These are phyloP conservation scores for Candida taoyuanica DNA, from an alignment of 805 yeast genomes.

Conservation along the genomic window DNA sequence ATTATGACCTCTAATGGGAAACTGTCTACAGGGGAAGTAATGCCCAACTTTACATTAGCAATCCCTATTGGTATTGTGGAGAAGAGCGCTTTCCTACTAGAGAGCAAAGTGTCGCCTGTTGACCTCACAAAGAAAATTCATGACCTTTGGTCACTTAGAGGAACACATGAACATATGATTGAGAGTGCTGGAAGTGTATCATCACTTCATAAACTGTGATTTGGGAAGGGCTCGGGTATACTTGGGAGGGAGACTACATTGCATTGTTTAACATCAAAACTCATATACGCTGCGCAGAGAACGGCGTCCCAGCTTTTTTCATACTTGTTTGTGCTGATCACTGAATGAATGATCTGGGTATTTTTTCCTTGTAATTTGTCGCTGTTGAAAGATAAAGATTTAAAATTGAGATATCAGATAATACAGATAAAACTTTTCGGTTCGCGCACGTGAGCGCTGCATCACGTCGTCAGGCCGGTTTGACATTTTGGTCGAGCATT, in stretches of 20 bases:
- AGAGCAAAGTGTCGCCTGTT: slow-evolving; percentile 9
- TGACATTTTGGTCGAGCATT: not conserved
- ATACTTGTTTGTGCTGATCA: too few relatives aligned
- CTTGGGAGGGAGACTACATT: too few relatives aligned
- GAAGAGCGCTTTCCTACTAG: slow-evolving; percentile 18
- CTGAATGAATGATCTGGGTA: too few relatives aligned
- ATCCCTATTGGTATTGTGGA: slow-evolving; percentile 25
- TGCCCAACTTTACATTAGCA: slow-evolving; percentile 26
- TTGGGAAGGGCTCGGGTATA: too few relatives aligned
- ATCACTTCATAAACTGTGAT: not conserved
- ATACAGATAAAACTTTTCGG: not conserved
- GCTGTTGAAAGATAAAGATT: too few relatives aligned
- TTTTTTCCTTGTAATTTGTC: too few relatives aligned
- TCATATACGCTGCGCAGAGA: too few relatives aligned
- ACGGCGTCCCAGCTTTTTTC: too few relatives aligned
- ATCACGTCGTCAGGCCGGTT: too few relatives aligned
- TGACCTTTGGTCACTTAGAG: slow-evolving; percentile 25
- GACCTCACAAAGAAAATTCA: slow-evolving; percentile 12
- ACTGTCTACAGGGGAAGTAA: slow-evolving; percentile 24
- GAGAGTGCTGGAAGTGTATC: not conserved
- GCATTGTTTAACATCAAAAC: too few relatives aligned
- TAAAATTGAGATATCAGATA: too few relatives aligned
- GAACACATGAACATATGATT: slow-evolving; percentile 16
- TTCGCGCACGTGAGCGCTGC: too few relatives aligned
- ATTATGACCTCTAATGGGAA: slow-evolving; percentile 29